Evolutionary conservation across 2,329 filamentous ascomycete genomes (phyloP).

Genomic region (Arthrobotrys pseudoclavata): DNA sequence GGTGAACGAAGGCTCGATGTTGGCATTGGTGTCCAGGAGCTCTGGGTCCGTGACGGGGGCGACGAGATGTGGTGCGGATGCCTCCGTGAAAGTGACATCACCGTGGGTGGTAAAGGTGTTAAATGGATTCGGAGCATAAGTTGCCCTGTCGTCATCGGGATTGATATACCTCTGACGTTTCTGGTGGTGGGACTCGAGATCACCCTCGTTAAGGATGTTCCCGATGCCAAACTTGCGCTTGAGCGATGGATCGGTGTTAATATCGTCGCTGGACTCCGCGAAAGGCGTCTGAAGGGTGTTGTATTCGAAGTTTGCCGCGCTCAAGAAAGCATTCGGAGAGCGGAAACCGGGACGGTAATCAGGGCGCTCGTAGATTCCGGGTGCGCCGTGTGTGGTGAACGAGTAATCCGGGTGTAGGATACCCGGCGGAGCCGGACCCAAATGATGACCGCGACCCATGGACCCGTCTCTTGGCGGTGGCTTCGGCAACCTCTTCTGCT

Average conservation of each 20-base stretch:
- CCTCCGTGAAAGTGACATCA: slow-evolving; percentile 55
- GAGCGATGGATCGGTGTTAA: slow-evolving; percentile 52
- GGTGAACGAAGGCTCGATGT: slow-evolving; percentile 54
- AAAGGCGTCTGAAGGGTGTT: slow-evolving; percentile 48
- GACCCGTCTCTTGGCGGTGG: slow-evolving; percentile 53
- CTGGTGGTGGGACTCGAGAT: slow-evolving; percentile 43
- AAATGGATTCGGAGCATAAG: slow-evolving; percentile 38
- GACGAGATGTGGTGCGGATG: slow-evolving; percentile 39
- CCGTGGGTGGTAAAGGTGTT: slow-evolving; percentile 47
- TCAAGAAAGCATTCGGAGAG: slow-evolving; percentile 49
- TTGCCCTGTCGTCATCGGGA: slow-evolving; percentile 33
- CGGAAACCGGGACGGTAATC: slow-evolving; percentile 54
- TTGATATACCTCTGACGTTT: slow-evolving; percentile 53
- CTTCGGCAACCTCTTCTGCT: slow-evolving; percentile 57
- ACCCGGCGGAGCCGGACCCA: slow-evolving; percentile 16
- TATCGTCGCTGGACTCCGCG: slow-evolving; percentile 43
- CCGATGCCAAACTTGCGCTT: slow-evolving; percentile 52
- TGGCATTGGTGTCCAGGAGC: slow-evolving; percentile 31
- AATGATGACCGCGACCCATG: slow-evolving; percentile 39
- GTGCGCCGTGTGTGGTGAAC: slow-evolving; percentile 43
- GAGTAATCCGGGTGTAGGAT: slow-evolving; percentile 50
- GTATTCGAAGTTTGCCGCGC: slow-evolving; percentile 47
- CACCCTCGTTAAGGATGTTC: slow-evolving; percentile 56
- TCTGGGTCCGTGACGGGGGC: slow-evolving; percentile 56
- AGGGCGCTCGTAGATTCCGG: slow-evolving; percentile 54